phyloP scores from a whole-genome alignment of 768 basidiomycete species.

The Agaricus subrufescens region DNA sequence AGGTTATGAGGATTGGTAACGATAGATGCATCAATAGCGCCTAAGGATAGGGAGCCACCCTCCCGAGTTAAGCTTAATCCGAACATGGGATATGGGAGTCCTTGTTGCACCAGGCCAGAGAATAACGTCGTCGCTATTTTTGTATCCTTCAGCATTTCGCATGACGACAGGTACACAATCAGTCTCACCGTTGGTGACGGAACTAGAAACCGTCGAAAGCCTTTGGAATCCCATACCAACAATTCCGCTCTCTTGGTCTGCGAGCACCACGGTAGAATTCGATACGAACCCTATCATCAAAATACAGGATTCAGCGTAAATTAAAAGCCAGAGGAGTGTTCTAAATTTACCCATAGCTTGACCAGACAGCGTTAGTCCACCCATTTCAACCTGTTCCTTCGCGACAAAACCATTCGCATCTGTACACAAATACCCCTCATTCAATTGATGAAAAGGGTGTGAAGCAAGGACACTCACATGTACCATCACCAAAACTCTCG shows the following conservation, averaged over 20 bases:
- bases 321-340: neutral
- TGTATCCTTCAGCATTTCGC: neutral
- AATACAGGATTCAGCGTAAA: constrained; percentile 3
- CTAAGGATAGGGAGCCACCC: constrained; percentile 61
- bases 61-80: constrained; percentile 63
- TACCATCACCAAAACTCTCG: constrained; percentile 62
- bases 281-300: constrained; percentile 49
- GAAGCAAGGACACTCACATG: constrained; percentile 41
- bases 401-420: constrained; percentile 70
- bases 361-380: constrained; percentile 53
- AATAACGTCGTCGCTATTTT: constrained; percentile 66
- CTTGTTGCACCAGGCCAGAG: constrained; percentile 53
- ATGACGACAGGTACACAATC: neutral
- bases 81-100: constrained; percentile 71
- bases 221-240: constrained; percentile 75
- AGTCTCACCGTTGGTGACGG: constrained; percentile 45
- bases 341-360: constrained; percentile 62
- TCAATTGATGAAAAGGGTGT: neutral
- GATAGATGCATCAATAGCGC: constrained; percentile 71
- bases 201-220: constrained; percentile 52
- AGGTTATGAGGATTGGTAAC: constrained; percentile 57
- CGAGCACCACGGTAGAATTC: constrained; percentile 56
- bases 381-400: constrained; percentile 53
- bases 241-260: constrained; percentile 64
- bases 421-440: constrained; percentile 19